A percentile compares a stretch with the other conserved stretches of the same genome.
These are phyloP conservation scores for Isatis lusitanica DNA, from an alignment of 441 rosid species.

Conservation along the genomic window DNA sequence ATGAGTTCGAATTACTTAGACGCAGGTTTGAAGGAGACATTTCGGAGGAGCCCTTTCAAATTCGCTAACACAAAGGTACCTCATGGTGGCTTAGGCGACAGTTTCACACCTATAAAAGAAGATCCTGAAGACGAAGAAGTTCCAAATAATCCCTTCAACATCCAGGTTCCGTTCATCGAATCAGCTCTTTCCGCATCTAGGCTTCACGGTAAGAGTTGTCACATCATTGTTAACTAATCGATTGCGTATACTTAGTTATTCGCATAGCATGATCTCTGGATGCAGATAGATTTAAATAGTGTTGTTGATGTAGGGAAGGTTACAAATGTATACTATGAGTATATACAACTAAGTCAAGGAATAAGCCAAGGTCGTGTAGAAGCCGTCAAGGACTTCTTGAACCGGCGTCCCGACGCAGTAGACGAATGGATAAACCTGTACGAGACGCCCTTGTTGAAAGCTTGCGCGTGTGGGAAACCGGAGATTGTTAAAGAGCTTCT, in stretches of 20 bases:
- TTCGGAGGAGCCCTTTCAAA: conserved; percentile 37
- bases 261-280: neutral
- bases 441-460: conserved; percentile 39
- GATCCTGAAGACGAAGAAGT: conserved; percentile 23
- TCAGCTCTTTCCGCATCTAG: conserved; percentile 26
- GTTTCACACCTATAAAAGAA: conserved; percentile 27
- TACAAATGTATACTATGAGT: conserved; percentile 27
- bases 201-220: conserved; percentile 24
- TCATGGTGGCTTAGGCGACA: conserved; percentile 29
- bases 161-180: conserved; percentile 27
- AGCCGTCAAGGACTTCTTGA: conserved; percentile 33
- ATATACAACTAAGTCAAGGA: conserved; percentile 32
- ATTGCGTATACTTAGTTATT: neutral
- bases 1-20: conserved; percentile 29
- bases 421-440: conserved; percentile 37
- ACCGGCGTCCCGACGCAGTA: conserved; percentile 27
- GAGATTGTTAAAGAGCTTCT: conserved; percentile 37
- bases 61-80: conserved; percentile 33
- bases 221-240: neutral
- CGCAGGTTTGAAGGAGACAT: conserved; percentile 10
- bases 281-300: neutral
- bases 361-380: conserved; percentile 37
- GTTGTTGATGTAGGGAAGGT: conserved; percentile 22
- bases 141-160: conserved; percentile 6
- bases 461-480: conserved; percentile 37